Conservation (phyloP, 2,329 filamentous ascomycete genomes). For the Fusarium nisikadoi region DNA sequence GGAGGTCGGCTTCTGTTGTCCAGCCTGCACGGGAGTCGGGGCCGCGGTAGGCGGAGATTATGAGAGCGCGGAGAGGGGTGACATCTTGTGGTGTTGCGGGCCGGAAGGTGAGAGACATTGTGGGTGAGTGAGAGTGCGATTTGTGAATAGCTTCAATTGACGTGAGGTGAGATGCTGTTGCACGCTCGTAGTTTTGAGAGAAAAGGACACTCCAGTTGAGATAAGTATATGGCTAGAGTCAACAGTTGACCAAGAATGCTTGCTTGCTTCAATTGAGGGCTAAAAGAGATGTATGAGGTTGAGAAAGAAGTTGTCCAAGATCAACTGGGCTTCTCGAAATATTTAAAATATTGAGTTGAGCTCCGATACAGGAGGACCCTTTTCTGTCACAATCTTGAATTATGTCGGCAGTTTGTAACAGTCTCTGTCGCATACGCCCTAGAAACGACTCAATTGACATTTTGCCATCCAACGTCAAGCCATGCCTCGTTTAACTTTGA, state of each 20-base stretch:
- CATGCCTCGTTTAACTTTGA: background rate
- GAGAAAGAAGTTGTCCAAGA: background rate
- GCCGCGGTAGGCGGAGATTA: conserved; percentile 58
- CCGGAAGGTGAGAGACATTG: conserved; percentile 33
- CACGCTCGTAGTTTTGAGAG: rapidly evolving
- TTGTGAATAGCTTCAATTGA: background rate
- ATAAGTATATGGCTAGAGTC: background rate
- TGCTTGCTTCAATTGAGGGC: background rate
- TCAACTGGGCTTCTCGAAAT: background rate
- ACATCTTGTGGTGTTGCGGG: conserved; percentile 48
- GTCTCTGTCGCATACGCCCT: conserved; percentile 11
- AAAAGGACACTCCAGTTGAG: background rate
- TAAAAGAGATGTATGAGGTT: background rate
- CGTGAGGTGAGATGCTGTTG: background rate
- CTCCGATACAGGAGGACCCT: conserved; percentile 24
- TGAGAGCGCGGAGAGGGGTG: conserved; percentile 50
- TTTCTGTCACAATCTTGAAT: background rate
- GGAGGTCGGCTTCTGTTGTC: conserved; percentile 59
- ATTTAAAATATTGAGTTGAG: background rate
- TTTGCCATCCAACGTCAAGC: background rate
- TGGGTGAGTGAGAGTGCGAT: background rate
- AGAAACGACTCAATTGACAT: conserved; percentile 6
- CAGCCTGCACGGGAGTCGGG: conserved; percentile 54
- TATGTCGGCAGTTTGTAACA: background rate
- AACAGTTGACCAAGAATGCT: background rate